Percentiles rank a stretch among this genome's conserved stretches.
Evolutionary conservation across 805 yeast species (phyloP).

Genomic region (Myxozyma mucilagina): DNA sequence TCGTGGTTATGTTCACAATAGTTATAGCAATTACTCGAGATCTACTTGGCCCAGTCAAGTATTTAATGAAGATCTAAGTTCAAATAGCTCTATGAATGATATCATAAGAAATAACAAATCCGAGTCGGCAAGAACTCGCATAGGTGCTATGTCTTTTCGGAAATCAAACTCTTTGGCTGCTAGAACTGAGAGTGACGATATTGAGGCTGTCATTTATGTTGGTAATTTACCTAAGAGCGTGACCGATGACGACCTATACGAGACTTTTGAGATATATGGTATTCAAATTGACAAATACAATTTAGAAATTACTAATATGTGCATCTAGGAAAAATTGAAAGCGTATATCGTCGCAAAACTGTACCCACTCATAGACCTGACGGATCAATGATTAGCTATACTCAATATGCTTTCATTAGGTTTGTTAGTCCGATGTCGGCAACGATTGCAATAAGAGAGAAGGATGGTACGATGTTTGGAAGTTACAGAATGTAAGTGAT

Average conservation of each 20-base stretch:
- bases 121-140: background rate
- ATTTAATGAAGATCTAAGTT: background rate
- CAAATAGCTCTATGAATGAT: too few species aligned
- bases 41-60: background rate
- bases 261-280: slow-evolving; percentile 14
- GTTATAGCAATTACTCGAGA: background rate
- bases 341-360: slow-evolving; percentile 10
- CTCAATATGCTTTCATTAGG: slow-evolving; percentile 21
- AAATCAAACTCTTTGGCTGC: background rate
- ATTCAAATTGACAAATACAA: background rate
- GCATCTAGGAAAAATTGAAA: slow-evolving; percentile 10
- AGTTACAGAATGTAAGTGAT: slow-evolving; percentile 13
- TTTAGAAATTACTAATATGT: background rate
- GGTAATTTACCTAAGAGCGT: slow-evolving; percentile 10
- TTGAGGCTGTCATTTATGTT: slow-evolving; percentile 5
- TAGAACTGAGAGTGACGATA: background rate
- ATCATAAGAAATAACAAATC: too few species aligned
- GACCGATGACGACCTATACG: slow-evolving; percentile 12
- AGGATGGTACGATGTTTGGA: slow-evolving; percentile 20
- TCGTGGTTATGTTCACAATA: background rate
- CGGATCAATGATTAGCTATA: background rate
- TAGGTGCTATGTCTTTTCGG: background rate
- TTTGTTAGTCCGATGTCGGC: slow-evolving; percentile 17
- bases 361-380: background rate
- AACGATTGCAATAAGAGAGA: slow-evolving; percentile 15